phyloP scores from a whole-genome alignment of 768 basidiomycete genomes.

The Amylocystis lapponica region DNA sequence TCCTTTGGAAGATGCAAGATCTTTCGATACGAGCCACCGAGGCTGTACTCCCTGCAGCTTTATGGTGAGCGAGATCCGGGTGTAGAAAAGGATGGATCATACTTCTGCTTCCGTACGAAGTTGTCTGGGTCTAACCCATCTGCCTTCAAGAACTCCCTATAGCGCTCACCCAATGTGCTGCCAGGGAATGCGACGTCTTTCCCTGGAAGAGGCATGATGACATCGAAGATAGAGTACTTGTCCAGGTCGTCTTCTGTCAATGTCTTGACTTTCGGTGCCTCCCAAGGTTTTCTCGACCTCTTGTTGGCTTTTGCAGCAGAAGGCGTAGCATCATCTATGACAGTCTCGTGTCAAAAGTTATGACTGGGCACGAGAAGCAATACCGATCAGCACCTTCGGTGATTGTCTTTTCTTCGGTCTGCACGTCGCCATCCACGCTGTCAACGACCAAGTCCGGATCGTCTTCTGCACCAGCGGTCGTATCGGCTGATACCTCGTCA shows the following conservation, averaged over 20 bases:
- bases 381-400: slow-evolving; percentile 14
- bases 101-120: slow-evolving; percentile 89
- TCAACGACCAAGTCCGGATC: slow-evolving; percentile 22
- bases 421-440: slow-evolving; percentile 10
- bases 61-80: too few species aligned
- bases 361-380: not conserved
- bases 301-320: slow-evolving; percentile 16
- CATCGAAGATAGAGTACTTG: slow-evolving; percentile 87
- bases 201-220: slow-evolving; percentile 96
- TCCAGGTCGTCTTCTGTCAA: slow-evolving; percentile 72
- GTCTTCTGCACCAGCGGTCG: slow-evolving; percentile 24
- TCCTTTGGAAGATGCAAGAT: slow-evolving; percentile 83
- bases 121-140: slow-evolving; percentile 92
- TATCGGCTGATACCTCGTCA: too few species aligned
- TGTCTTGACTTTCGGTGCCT: slow-evolving; percentile 67
- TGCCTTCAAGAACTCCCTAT: slow-evolving; percentile 69
- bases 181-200: slow-evolving; percentile 92
- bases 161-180: slow-evolving; percentile 80
- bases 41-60: slow-evolving; percentile 86
- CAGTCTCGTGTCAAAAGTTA: slow-evolving; percentile 1
- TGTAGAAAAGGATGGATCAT: slow-evolving; percentile 24
- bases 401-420: slow-evolving; percentile 9
- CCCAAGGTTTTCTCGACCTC: slow-evolving; percentile 46
- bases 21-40: slow-evolving; percentile 90
- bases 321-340: not conserved